Evolutionary conservation across 164 flowering plant genomes (phyloP).

Genomic region (Kalanchoe fedtschenkoi): DNA sequence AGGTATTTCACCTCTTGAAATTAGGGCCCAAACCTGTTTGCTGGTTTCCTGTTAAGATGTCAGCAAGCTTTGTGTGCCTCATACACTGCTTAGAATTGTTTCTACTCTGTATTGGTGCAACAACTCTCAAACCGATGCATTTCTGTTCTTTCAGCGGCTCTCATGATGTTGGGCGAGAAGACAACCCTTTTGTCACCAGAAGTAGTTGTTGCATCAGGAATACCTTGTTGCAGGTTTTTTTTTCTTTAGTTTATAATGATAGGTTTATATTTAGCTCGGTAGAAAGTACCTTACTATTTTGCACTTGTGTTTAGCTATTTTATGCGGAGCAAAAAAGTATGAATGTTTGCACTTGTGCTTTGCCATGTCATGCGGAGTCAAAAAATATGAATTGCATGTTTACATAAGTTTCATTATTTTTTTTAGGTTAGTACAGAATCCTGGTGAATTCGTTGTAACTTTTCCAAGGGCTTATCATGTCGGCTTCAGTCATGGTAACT

Average conservation of each 20-base stretch:
- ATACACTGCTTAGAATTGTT: background rate
- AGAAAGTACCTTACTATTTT: background rate
- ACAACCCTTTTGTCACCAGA: conserved; percentile 93
- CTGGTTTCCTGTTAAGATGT: background rate
- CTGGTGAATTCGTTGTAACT: conserved; percentile 99
- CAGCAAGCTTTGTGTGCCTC: background rate
- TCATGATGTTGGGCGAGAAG: conserved; percentile 84
- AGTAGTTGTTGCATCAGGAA: conserved; percentile 63
- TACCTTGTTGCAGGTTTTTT: conserved; percentile 92
- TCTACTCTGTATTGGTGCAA: too few relatives aligned
- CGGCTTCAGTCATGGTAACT: conserved; percentile 99
- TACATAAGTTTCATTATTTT: background rate
- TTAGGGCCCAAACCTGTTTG: background rate
- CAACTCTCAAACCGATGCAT: conserved; percentile 17
- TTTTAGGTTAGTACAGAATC: conserved; percentile 80
- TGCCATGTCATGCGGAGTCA: background rate
- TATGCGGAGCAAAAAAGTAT: background rate
- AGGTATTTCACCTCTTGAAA: too few relatives aligned
- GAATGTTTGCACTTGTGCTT: background rate
- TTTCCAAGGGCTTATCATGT: conserved; percentile 98
- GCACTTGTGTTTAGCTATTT: background rate
- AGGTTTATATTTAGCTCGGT: background rate
- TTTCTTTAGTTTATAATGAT: background rate
- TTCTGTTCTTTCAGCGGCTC: conserved; percentile 58
- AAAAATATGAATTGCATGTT: background rate